Percentiles rank a stretch among this genome's conserved stretches.
phyloP scores from a whole-genome alignment of 176 grass and related monocot genomes.

The Oryza longistaminata region DNA sequence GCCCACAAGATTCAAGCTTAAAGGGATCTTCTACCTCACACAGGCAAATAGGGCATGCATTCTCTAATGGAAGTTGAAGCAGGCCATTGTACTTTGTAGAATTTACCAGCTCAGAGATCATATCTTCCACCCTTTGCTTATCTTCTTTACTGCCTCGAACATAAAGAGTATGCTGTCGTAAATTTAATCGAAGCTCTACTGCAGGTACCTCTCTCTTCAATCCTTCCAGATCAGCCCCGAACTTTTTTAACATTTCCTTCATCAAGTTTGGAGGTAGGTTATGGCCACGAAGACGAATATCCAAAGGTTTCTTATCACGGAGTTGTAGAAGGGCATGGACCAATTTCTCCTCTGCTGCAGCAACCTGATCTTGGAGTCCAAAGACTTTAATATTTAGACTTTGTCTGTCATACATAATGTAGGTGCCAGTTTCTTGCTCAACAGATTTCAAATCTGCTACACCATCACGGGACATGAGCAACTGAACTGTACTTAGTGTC shows the following conservation, averaged over 20 bases:
- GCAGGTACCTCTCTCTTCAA: conserved; percentile 59
- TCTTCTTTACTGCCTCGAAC: conserved; percentile 70
- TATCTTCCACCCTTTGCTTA: conserved; percentile 64
- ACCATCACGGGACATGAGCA: conserved; percentile 76
- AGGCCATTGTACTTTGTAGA: conserved; percentile 37
- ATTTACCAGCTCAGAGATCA: conserved; percentile 53
- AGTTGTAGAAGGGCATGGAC: conserved; percentile 54
- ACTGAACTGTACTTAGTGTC: conserved; percentile 53
- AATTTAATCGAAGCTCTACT: conserved; percentile 60
- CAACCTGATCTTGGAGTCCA: conserved; percentile 52
- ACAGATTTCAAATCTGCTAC: conserved; percentile 55
- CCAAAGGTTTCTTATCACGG: conserved; percentile 59
- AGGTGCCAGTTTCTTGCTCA: conserved; percentile 71
- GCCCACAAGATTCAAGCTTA: conserved; percentile 84
- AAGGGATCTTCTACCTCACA: conserved; percentile 89
- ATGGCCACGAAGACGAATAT: conserved; percentile 58
- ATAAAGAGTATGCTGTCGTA: conserved; percentile 55
- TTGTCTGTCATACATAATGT: conserved; percentile 76
- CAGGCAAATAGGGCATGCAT: conserved; percentile 76
- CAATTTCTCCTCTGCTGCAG: conserved; percentile 66
- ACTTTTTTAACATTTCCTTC: conserved; percentile 71
- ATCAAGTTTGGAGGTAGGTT: conserved; percentile 71
- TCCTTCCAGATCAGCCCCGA: conserved; percentile 73
- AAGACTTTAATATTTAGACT: conserved; percentile 76
- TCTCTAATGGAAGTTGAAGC: conserved; percentile 38